Conservation (phyloP, 371 early-diverging fungal genomes). For the Saksenaea oblongispora region DNA sequence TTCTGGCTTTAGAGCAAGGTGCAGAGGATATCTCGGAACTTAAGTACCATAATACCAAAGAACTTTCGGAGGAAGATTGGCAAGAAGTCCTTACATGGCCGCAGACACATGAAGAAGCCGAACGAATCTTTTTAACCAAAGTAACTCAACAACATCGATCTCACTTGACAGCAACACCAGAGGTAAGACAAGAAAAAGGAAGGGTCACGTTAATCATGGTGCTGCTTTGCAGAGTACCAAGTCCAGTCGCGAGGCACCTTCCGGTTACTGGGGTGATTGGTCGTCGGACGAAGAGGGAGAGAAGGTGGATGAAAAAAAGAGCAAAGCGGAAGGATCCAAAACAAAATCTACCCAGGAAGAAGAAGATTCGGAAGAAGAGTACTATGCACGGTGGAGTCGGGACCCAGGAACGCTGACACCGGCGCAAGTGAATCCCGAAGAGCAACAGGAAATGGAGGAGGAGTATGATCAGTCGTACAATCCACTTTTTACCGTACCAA, state of each 20-base stretch:
- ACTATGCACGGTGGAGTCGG: slow-evolving; percentile 45
- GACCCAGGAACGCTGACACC: slow-evolving; percentile 48
- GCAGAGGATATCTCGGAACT: slow-evolving; percentile 38
- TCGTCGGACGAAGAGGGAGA: slow-evolving; percentile 40
- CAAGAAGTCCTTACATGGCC: slow-evolving; percentile 37
- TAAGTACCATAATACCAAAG: slow-evolving; percentile 49
- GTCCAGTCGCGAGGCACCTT: slow-evolving; percentile 27
- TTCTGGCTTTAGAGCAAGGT: slow-evolving; percentile 30
- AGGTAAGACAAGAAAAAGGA: slow-evolving; percentile 16
- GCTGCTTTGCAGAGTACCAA: slow-evolving; percentile 7
- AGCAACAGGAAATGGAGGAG: slow-evolving; percentile 45
- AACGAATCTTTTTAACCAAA: slow-evolving; percentile 34
- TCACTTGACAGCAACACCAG: slow-evolving; percentile 15
- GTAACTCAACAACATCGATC: slow-evolving; percentile 24
- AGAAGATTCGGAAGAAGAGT: slow-evolving; percentile 41
- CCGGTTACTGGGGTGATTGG: slow-evolving; percentile 56
- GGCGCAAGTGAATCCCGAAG: slow-evolving; percentile 16
- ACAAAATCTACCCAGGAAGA: slow-evolving; percentile 16
- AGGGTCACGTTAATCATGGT: neutral
- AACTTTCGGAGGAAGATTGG: slow-evolving; percentile 41
- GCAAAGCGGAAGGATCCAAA: slow-evolving; percentile 3
- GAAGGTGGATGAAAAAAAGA: slow-evolving; percentile 8
- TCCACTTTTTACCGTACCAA: slow-evolving; percentile 53
- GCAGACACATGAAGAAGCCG: slow-evolving; percentile 36
- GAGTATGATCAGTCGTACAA: slow-evolving; percentile 54